Base-by-base conservation (phyloP, 768 basidiomycete species). In the Neoboletus subvelutipes region DNA sequence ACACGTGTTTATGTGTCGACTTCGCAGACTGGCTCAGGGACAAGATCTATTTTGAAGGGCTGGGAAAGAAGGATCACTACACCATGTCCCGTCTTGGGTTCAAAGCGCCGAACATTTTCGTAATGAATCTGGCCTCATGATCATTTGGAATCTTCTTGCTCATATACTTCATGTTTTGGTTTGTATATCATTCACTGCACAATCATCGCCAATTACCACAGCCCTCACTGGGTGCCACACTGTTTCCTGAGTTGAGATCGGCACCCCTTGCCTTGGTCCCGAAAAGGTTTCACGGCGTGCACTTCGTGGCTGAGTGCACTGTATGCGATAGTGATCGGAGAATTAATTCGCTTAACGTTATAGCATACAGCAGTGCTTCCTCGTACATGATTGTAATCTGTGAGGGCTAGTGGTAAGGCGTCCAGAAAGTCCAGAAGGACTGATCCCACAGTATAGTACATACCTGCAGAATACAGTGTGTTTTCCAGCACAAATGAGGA, bases 11-110 rank as follows among this genome's bases (percentile, higher is more conserved):
- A 66, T 41, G 15, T 37, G 18, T 39, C 15, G 37, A 34, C 45
- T 45, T 26, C 40, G 6, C 55, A 90, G 90, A 92, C 64, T 92
- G 89, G 88, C 79, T 92, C 20, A 80, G 87, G 43, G 91, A 92
- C 53, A 78, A 80, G 52, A 76, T 80, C 22, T 90, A 78, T 69
- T 91, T 92, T 56, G 90, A 92, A 56, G 77, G 79, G 17, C 63
- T 93, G 54, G 61, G 61, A 12, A 82, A 77, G 66, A 81, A 86
- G 60, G 88, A 90, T 61, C 65, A 63, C 9, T 92, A 92, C 62
- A 75, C 79, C 2, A 61, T 72, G 28, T 67, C 76, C 10, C 80
- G 89, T 7, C 81, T 93, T 29, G 91, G 91, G 2, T 93, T 83
- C 73, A 80, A 78, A 53, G 91, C 91, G 3, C 83, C 90, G 7